Evolutionary conservation across 257 asterid genomes (phyloP).

Genomic region (Lycium barbarum): DNA sequence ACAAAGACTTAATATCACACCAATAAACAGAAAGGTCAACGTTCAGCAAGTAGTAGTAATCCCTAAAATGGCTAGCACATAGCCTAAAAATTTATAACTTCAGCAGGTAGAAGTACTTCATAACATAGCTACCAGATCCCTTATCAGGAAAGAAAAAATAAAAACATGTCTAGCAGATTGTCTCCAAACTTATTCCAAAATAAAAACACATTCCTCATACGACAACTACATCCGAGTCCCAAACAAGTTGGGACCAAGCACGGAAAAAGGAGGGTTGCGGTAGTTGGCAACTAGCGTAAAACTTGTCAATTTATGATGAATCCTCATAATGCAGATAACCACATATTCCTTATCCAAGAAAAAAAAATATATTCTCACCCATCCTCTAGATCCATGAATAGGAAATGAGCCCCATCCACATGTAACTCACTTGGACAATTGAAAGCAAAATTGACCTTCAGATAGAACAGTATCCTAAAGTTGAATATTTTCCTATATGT

Average conservation of each 20-base stretch:
- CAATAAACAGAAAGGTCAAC: neutral
- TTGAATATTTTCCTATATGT: neutral
- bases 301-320: too few relatives aligned
- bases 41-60: neutral
- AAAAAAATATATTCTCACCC: neutral
- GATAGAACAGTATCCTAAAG: neutral
- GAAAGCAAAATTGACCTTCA: constrained; percentile 4
- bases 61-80: constrained; percentile 16
- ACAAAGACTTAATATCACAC: constrained; percentile 5
- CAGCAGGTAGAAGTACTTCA: neutral
- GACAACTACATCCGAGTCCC: too few relatives aligned
- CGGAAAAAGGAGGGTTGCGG: too few relatives aligned
- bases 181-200: neutral
- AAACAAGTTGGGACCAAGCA: too few relatives aligned
- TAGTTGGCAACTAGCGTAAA: too few relatives aligned
- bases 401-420: constrained; percentile 13
- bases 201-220: too few relatives aligned
- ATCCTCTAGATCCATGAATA: neutral
- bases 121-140: neutral
- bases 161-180: neutral
- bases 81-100: neutral
- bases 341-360: neutral
- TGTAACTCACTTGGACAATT: neutral
- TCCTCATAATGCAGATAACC: neutral
- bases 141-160: neutral